Evolutionary conservation across 2,329 filamentous ascomycete species (phyloP).

Genomic region (Ophiosphaerella narmari): DNA sequence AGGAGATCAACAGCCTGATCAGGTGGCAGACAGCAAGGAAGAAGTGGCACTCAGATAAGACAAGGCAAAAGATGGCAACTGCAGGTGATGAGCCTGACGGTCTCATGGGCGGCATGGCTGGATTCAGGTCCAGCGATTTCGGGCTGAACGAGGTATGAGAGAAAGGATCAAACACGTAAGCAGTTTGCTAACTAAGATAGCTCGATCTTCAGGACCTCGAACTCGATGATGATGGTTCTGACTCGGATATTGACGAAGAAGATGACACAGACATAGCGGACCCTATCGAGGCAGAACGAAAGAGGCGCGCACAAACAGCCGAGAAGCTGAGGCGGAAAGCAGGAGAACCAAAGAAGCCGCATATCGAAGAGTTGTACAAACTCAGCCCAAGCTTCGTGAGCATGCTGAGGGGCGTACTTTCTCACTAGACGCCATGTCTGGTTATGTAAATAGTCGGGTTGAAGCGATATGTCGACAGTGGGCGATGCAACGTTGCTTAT

Average conservation of each 20-base stretch:
- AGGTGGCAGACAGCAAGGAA: constrained; percentile 94
- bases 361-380: constrained; percentile 78
- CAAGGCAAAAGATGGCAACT: constrained; percentile 96
- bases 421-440: constrained; percentile 43
- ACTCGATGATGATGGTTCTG: constrained; percentile 69
- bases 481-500: neutral
- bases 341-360: constrained; percentile 82
- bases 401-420: constrained; percentile 82
- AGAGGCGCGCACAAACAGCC: constrained; percentile 74
- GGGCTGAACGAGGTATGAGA: constrained; percentile 73
- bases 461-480: too few relatives aligned
- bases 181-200: constrained; percentile 35
- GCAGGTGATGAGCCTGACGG: constrained; percentile 59
- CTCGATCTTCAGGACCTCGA: constrained; percentile 82
- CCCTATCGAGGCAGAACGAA: constrained; percentile 84
- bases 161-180: neutral
- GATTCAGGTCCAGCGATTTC: constrained; percentile 84
- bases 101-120: constrained; percentile 45
- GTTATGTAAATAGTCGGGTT: too few relatives aligned
- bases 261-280: constrained; percentile 78
- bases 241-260: constrained; percentile 62
- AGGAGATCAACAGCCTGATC: constrained; percentile 84
- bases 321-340: constrained; percentile 80
- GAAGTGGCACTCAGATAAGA: constrained; percentile 98
- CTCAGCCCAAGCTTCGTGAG: constrained; percentile 77